Evolutionary conservation across 192 early-diverging fungal species (phyloP).

Genomic region (Coemansia sp.): DNA sequence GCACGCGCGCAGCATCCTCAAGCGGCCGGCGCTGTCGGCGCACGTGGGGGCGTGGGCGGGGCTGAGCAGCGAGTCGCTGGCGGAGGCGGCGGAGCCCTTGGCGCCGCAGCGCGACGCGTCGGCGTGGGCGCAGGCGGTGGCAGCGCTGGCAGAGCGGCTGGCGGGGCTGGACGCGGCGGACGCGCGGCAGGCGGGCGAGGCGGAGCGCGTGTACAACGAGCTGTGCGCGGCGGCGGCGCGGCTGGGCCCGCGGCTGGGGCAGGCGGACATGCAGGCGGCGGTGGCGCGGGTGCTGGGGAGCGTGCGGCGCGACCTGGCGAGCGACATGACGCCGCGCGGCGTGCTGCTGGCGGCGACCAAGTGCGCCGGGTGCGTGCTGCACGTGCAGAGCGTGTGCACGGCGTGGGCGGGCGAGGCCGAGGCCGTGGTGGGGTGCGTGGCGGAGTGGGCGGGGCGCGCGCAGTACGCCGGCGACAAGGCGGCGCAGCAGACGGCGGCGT

Average conservation of each 20-base stretch:
- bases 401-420: not conserved
- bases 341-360: constrained; percentile 23
- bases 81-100: too few species aligned
- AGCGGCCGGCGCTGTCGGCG: not conserved
- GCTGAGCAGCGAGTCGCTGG: too few species aligned
- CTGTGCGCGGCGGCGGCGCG: constrained; percentile 18
- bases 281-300: constrained; percentile 11
- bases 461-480: constrained; percentile 23
- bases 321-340: not conserved
- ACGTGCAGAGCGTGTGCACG: constrained; percentile 14
- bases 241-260: not conserved
- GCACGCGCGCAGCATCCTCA: constrained; percentile 36
- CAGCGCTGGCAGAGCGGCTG: constrained; percentile 5
- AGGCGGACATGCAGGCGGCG: not conserved
- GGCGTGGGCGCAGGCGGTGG: constrained; percentile 1
- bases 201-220: constrained; percentile 17
- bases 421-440: constrained; percentile 8
- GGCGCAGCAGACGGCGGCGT: constrained; percentile 25
- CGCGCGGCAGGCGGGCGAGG: not conserved
- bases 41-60: too few species aligned
- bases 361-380: constrained; percentile 32
- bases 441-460: not conserved
- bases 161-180: not conserved
- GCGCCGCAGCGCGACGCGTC: too few species aligned
- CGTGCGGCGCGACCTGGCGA: constrained; percentile 21